Evolutionary conservation across 192 early-diverging fungal species (phyloP).

Genomic region (Coemansia sp.): DNA sequence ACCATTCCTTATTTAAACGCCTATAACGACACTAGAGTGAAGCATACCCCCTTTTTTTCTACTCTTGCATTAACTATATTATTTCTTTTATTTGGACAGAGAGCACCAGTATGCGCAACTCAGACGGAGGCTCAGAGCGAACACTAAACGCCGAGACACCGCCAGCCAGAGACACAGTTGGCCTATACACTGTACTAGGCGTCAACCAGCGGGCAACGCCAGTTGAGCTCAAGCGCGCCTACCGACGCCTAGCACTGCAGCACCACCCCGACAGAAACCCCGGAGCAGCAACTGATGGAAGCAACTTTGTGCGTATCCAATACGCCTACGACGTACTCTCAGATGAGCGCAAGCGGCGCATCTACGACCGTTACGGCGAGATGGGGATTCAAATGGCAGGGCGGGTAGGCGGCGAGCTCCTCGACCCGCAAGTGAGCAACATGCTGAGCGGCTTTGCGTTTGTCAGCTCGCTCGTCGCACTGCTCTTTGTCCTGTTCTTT

Average conservation of each 20-base stretch:
- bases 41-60: neutral
- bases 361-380: constrained; percentile 92
- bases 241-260: constrained; percentile 77
- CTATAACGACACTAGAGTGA: neutral
- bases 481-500: constrained; percentile 81
- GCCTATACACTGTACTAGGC: constrained; percentile 89
- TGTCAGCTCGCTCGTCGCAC: constrained; percentile 55
- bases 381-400: constrained; percentile 78
- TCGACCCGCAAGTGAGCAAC: constrained; percentile 69
- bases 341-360: constrained; percentile 78
- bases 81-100: neutral
- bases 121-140: constrained; percentile 35
- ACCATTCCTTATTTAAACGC: neutral
- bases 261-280: constrained; percentile 94
- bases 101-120: constrained; percentile 15
- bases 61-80: neutral
- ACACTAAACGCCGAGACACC: constrained; percentile 19
- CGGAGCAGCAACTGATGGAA: constrained; percentile 63
- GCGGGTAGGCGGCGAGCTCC: constrained; percentile 65
- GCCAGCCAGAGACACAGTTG: constrained; percentile 43
- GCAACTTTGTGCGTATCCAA: constrained; percentile 81
- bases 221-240: constrained; percentile 78
- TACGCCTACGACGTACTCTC: constrained; percentile 81
- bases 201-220: constrained; percentile 69
- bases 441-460: constrained; percentile 65